Evolutionary conservation across 495 filamentous ascomycete genomes (phyloP).

Genomic region (Astrothelium macrocarpum): DNA sequence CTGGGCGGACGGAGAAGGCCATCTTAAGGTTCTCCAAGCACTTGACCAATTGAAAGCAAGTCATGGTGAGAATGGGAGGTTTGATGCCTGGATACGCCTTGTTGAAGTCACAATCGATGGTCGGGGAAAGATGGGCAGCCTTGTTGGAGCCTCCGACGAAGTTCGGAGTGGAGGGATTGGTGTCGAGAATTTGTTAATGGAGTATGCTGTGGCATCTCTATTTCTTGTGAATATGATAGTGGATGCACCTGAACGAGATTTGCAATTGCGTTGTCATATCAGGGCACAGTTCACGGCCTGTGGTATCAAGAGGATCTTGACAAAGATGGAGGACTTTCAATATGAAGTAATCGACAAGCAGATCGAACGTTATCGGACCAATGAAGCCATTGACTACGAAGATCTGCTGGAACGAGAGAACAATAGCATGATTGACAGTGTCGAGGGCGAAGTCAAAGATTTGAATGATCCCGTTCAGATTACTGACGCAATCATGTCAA

Average conservation of each 20-base stretch:
- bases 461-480: conserved; percentile 89
- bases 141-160: conserved; percentile 95
- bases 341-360: conserved; percentile 99
- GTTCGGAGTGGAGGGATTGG: conserved; percentile 94
- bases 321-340: conserved; percentile 97
- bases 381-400: conserved; percentile 96
- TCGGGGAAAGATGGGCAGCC: conserved; percentile 93
- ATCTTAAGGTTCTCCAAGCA: conserved; percentile 84
- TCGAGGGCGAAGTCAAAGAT: conserved; percentile 88
- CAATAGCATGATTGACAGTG: conserved; percentile 77
- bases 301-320: conserved; percentile 86
- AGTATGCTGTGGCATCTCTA: conserved; percentile 92
- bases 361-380: conserved; percentile 83
- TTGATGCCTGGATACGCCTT: conserved; percentile 97
- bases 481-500: conserved; percentile 84
- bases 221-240: conserved; percentile 96
- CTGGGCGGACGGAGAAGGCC: conserved; percentile 91
- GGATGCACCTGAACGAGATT: conserved; percentile 77
- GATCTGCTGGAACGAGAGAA: conserved; percentile 88
- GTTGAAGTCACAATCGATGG: conserved; percentile 97
- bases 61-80: conserved; percentile 87
- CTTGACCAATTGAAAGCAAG: conserved; percentile 86
- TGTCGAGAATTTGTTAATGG: conserved; percentile 98
- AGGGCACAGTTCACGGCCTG: conserved; percentile 93
- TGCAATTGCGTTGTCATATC: conserved; percentile 88